These are phyloP conservation scores for Psilocybe sp. DNA, from an alignment of 768 basidiomycete genomes.

Conservation along the genomic window DNA sequence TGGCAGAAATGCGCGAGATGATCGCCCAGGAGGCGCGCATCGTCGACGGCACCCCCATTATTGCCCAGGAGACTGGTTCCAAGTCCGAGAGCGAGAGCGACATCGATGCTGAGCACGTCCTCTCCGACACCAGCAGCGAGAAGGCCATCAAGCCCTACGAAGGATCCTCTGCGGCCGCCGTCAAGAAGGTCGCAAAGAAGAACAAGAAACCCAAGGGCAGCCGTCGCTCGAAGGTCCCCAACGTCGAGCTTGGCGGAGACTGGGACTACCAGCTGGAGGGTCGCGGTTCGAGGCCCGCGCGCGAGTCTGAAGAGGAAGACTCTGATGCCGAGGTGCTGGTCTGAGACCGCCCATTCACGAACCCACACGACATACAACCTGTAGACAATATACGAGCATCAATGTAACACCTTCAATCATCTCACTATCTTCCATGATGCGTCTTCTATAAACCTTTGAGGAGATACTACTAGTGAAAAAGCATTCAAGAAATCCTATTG, in stretches of 20 bases:
- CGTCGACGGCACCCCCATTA: conserved; percentile 11
- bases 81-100: conserved; percentile 19
- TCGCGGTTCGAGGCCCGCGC: conserved; percentile 14
- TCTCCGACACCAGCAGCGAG: conserved; percentile 16
- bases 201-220: conserved; percentile 22
- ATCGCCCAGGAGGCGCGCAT: conserved; percentile 27
- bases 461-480: too few species aligned
- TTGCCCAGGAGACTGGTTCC: conserved; percentile 6
- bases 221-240: conserved; percentile 21
- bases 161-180: conserved; percentile 7
- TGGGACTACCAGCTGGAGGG: conserved; percentile 24
- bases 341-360: background rate
- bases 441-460: too few species aligned
- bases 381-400: too few species aligned
- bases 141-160: conserved; percentile 4
- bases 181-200: conserved; percentile 17
- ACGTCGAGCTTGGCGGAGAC: conserved; percentile 19
- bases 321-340: background rate
- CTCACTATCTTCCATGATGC: too few species aligned
- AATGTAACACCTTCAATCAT: too few species aligned
- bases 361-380: too few species aligned
- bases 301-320: conserved; percentile 16
- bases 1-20: conserved; percentile 28
- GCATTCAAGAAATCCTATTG: too few species aligned
- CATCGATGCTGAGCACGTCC: conserved; percentile 14